phyloP scores from a whole-genome alignment of 2,329 filamentous ascomycete genomes.

The Diaporthe ampelina region DNA sequence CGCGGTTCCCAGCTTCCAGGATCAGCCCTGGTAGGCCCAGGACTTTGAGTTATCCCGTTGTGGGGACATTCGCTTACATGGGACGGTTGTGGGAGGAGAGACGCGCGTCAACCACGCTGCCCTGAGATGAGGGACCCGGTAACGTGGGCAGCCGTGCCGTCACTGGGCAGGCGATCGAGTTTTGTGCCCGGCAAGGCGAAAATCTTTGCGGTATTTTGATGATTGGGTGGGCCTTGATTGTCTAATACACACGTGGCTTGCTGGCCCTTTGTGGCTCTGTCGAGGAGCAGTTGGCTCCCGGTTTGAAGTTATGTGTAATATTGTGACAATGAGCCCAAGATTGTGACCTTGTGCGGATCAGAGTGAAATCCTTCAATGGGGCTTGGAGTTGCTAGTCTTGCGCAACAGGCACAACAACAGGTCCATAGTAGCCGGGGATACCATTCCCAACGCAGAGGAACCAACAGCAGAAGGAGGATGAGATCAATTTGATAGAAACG shows the following conservation, averaged over 20 bases:
- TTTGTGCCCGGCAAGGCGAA: not conserved
- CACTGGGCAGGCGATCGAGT: slow-evolving; percentile 9
- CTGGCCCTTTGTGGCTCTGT: not conserved
- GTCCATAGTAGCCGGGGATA: not conserved
- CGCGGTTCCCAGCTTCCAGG: slow-evolving; percentile 6
- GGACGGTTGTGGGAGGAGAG: slow-evolving; percentile 23
- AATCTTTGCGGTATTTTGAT: slow-evolving; percentile 22
- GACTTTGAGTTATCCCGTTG: slow-evolving; percentile 25
- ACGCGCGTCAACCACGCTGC: slow-evolving; percentile 34
- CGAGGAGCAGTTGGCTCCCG: not conserved
- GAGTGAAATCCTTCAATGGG: not conserved
- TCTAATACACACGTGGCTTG: slow-evolving; percentile 28
- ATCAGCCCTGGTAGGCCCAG: slow-evolving; percentile 20
- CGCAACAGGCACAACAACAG: not conserved
- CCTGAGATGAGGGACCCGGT: slow-evolving; percentile 25
- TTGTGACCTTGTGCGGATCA: slow-evolving; percentile 7
- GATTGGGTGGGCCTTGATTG: slow-evolving; percentile 8
- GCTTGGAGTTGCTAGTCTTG: not conserved
- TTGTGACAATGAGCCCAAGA: not conserved
- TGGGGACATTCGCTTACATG: slow-evolving; percentile 34
- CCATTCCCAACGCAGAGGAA: not conserved
- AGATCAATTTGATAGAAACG: not conserved
- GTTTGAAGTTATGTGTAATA: slow-evolving; percentile 3
- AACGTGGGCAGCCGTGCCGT: slow-evolving; percentile 23
- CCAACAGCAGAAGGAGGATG: not conserved